These are phyloP conservation scores for Cordyceps tenuipes DNA, from an alignment of 2,329 filamentous ascomycete genomes.

Conservation along the genomic window DNA sequence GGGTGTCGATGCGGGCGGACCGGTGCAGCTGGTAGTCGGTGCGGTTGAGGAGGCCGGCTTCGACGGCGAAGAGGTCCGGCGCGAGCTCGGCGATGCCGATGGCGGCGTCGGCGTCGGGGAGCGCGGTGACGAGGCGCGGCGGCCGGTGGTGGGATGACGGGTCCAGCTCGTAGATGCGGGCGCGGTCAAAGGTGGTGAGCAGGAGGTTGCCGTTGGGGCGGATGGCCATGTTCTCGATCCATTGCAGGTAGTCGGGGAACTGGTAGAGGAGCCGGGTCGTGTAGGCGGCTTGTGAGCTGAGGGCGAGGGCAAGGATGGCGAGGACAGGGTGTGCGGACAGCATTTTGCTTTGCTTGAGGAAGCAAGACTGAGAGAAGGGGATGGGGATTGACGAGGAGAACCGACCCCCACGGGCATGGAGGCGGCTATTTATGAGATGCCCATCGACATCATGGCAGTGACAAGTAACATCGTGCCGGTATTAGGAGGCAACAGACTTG, in stretches of 20 bases:
- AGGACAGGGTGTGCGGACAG: background rate
- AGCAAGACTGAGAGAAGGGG: background rate
- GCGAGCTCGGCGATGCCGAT: conserved; percentile 17
- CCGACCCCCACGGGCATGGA: background rate
- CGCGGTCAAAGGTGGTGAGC: conserved; percentile 14
- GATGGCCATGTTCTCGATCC: conserved; percentile 17
- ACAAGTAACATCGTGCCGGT: no score
- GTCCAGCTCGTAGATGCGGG: conserved; percentile 13
- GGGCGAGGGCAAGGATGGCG: background rate
- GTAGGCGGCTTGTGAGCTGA: background rate
- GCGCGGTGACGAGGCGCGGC: conserved; percentile 10
- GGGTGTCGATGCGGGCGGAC: conserved; percentile 11
- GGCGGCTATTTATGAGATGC: background rate
- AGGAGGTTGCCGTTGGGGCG: conserved; percentile 16
- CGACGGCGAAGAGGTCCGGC: conserved; percentile 16
- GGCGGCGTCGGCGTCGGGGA: conserved; percentile 11
- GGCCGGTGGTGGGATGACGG: background rate
- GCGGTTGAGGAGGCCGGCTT: conserved; percentile 13
- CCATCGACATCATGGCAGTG: no score
- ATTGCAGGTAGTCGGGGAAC: conserved; percentile 14
- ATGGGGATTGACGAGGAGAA: background rate
- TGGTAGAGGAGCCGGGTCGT: conserved; percentile 9
- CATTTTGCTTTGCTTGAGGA: background rate
- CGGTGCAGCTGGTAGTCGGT: conserved; percentile 1
- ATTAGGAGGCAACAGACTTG: no score